phyloP scores from a whole-genome alignment of 1,139 yeast genomes.

The Cylindricascospora bacillispora region DNA sequence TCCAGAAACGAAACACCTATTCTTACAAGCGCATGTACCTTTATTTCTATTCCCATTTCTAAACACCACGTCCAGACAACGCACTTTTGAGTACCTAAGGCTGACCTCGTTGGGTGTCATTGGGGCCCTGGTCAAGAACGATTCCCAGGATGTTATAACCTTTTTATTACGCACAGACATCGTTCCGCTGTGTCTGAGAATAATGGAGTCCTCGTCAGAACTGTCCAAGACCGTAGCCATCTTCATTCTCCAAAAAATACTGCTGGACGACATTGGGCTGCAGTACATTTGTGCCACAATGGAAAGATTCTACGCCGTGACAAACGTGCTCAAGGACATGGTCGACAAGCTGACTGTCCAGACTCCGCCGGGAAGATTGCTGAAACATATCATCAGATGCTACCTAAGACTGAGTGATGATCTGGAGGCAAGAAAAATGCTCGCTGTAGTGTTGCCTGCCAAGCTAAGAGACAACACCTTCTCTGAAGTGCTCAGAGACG shows the following conservation, averaged over 20 bases:
- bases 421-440: constrained; percentile 77
- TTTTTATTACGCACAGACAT: constrained; percentile 87
- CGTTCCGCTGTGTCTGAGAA: constrained; percentile 84
- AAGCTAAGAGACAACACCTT: constrained; percentile 80
- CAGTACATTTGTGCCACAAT: constrained; percentile 88
- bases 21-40: constrained; percentile 84
- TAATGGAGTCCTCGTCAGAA: constrained; percentile 93
- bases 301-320: constrained; percentile 89
- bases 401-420: constrained; percentile 85
- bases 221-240: constrained; percentile 93
- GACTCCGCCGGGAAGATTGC: constrained; percentile 54
- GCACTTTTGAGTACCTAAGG: constrained; percentile 87
- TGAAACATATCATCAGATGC: constrained; percentile 91
- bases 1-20: constrained; percentile 73
- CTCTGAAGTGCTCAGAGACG: constrained; percentile 67
- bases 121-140: constrained; percentile 93
- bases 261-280: constrained; percentile 84
- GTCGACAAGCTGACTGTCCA: constrained; percentile 66
- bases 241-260: constrained; percentile 82
- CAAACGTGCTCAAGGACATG: constrained; percentile 78
- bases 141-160: constrained; percentile 87
- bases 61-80: constrained; percentile 80
- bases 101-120: constrained; percentile 90
- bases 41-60: constrained; percentile 85
- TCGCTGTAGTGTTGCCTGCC: constrained; percentile 65